Evolutionary conservation across 2,329 filamentous ascomycete genomes (phyloP).

Genomic region (Claviceps quebecensis): DNA sequence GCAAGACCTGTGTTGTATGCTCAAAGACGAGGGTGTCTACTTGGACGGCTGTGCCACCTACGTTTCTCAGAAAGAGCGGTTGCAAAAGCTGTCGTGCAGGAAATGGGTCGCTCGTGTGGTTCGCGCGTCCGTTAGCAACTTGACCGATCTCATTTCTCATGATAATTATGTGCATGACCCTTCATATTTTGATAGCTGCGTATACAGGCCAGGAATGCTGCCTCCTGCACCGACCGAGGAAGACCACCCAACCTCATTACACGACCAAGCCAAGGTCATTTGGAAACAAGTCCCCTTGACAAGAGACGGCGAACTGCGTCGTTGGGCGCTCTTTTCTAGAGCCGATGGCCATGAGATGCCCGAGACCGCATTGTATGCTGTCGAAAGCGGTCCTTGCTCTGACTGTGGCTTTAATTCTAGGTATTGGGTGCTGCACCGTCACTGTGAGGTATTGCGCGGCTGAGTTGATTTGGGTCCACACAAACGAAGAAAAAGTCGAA

Average conservation of each 20-base stretch:
- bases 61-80: slow-evolving; percentile 23
- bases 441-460: slow-evolving; percentile 8
- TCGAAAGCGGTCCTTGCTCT: slow-evolving; percentile 23
- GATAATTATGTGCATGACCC: slow-evolving; percentile 8
- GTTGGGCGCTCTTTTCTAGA: slow-evolving; percentile 35
- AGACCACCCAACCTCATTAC: slow-evolving; percentile 29
- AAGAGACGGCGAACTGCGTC: slow-evolving; percentile 25
- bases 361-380: slow-evolving; percentile 18
- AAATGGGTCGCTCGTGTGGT: slow-evolving; percentile 31
- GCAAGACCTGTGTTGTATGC: slow-evolving; percentile 33
- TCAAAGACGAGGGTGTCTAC: slow-evolving; percentile 39
- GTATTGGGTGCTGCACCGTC: slow-evolving; percentile 19
- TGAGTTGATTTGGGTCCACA: slow-evolving; percentile 2
- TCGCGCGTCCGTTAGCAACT: slow-evolving; percentile 25
- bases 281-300: slow-evolving; percentile 36
- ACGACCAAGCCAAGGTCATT: slow-evolving; percentile 29
- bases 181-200: slow-evolving; percentile 9
- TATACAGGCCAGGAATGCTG: slow-evolving; percentile 19
- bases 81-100: slow-evolving; percentile 26
- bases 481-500: neutral
- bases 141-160: slow-evolving; percentile 13
- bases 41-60: slow-evolving; percentile 32
- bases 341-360: slow-evolving; percentile 23
- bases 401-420: slow-evolving; percentile 26
- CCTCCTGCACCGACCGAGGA: slow-evolving; percentile 27